A percentile compares a stretch with the other conserved stretches of the same genome.
phyloP scores from a whole-genome alignment of 352 stramenopile genomes.

The Pythium coloratum region DNA sequence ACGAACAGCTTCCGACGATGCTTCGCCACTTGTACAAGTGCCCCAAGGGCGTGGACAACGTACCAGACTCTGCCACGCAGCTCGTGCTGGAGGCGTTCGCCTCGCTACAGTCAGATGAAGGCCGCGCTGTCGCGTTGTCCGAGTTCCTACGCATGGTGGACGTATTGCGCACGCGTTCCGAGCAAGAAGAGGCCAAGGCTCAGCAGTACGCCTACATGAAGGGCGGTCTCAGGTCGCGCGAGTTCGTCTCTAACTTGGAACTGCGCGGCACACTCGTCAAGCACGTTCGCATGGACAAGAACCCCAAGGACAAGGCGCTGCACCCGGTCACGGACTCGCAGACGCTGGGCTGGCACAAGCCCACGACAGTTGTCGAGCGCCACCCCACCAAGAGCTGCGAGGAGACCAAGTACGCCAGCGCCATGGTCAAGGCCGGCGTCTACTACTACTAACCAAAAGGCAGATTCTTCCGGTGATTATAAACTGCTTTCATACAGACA shows the following conservation, averaged over 20 bases:
- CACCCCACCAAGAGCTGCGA: conserved; percentile 67
- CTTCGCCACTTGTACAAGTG: conserved; percentile 64
- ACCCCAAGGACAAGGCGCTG: conserved; percentile 51
- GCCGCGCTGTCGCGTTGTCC: conserved; percentile 14
- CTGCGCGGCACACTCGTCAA: conserved; percentile 52
- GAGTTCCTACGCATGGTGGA: conserved; percentile 44
- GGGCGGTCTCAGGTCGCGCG: conserved; percentile 30
- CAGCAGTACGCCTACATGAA: conserved; percentile 40
- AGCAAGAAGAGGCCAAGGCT: conserved; percentile 32
- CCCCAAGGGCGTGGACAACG: conserved; percentile 51
- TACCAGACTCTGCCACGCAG: conserved; percentile 29
- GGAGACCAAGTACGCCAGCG: conserved; percentile 64
- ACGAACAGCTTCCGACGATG: conserved; percentile 40
- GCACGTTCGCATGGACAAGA: conserved; percentile 51
- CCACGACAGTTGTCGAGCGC: conserved; percentile 45
- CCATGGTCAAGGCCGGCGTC: conserved; percentile 73
- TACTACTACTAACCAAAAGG: conserved; percentile 66
- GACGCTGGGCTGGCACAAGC: conserved; percentile 50
- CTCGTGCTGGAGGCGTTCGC: conserved; percentile 34
- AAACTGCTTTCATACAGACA: too few species aligned
- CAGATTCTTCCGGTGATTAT: too few species aligned
- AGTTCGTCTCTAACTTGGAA: conserved; percentile 63
- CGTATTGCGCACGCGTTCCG: conserved; percentile 29
- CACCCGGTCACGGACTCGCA: conserved; percentile 52
- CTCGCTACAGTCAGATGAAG: not conserved